These are phyloP conservation scores for Coniochaeta sp. DNA, from an alignment of 2,329 filamentous ascomycete species.

Conservation along the genomic window DNA sequence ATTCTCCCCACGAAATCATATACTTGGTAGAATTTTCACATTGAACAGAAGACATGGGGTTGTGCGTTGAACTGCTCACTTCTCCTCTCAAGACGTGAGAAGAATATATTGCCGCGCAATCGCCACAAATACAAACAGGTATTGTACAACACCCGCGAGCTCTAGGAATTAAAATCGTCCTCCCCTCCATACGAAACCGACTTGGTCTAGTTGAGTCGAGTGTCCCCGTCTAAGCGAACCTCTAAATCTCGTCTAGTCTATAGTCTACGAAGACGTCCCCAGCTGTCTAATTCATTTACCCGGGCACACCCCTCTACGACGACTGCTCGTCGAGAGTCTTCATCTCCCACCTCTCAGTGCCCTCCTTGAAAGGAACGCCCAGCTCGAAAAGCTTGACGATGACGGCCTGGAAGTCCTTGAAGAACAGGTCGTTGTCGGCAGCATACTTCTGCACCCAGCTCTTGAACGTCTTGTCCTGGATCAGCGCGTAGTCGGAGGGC, in stretches of 20 bases:
- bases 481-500: slow-evolving; percentile 79
- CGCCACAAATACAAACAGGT: background rate
- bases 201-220: background rate
- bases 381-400: slow-evolving; percentile 84
- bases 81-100: background rate
- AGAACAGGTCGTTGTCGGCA: slow-evolving; percentile 85
- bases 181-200: background rate
- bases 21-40: background rate
- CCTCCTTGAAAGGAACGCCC: slow-evolving; percentile 77
- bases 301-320: background rate
- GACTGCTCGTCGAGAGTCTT: slow-evolving; percentile 40
- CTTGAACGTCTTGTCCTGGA: slow-evolving; percentile 83
- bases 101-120: background rate
- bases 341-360: slow-evolving; percentile 54
- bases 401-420: slow-evolving; percentile 81
- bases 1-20: background rate
- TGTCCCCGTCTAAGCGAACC: background rate
- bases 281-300: background rate
- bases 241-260: background rate
- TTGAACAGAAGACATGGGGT: background rate
- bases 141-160: background rate
- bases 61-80: background rate
- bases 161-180: background rate
- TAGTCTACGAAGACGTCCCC: background rate
- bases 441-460: slow-evolving; percentile 79